A percentile compares a stretch with the other conserved stretches of the same genome.
Evolutionary conservation across 176 grass and related monocot species (phyloP).

Genomic region (Oryza nivara): DNA sequence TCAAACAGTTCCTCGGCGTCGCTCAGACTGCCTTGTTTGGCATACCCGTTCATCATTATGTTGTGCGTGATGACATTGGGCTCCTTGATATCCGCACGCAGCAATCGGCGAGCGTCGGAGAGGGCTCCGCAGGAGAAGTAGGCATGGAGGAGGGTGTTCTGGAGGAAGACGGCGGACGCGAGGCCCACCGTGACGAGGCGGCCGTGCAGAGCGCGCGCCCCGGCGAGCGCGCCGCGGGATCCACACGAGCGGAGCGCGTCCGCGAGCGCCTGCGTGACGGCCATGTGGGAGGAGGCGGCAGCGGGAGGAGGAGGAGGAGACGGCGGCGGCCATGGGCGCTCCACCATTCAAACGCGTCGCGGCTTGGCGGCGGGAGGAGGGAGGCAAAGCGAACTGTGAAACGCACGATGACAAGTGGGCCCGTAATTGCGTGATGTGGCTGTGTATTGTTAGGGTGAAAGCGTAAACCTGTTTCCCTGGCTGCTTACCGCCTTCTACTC

Average conservation of each 20-base stretch:
- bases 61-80: conserved; percentile 83
- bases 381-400: neutral
- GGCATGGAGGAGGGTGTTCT: conserved; percentile 85
- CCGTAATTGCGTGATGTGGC: neutral
- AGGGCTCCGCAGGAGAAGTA: conserved; percentile 77
- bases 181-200: conserved; percentile 78
- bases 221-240: conserved; percentile 38
- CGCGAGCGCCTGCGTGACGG: conserved; percentile 70
- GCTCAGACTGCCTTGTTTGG: conserved; percentile 56
- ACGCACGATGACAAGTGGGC: conserved; percentile 27
- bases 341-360: conserved; percentile 69
- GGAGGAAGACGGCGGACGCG: conserved; percentile 75
- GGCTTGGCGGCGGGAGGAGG: too few relatives aligned
- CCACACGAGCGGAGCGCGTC: conserved; percentile 59
- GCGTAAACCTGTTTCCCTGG: neutral
- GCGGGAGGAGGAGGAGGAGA: conserved; percentile 23
- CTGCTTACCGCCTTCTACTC: neutral
- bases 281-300: conserved; percentile 61
- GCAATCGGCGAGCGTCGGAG: conserved; percentile 56
- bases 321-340: conserved; percentile 66
- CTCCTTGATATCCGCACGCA: conserved; percentile 49
- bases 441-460: neutral
- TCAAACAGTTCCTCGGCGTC: conserved; percentile 76
- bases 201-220: conserved; percentile 67
- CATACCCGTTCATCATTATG: conserved; percentile 71